Evolutionary conservation across 345 rosid genomes (phyloP), one percentile per base, ranked within the genome.

Genomic region (Mangifera indica): DNA sequence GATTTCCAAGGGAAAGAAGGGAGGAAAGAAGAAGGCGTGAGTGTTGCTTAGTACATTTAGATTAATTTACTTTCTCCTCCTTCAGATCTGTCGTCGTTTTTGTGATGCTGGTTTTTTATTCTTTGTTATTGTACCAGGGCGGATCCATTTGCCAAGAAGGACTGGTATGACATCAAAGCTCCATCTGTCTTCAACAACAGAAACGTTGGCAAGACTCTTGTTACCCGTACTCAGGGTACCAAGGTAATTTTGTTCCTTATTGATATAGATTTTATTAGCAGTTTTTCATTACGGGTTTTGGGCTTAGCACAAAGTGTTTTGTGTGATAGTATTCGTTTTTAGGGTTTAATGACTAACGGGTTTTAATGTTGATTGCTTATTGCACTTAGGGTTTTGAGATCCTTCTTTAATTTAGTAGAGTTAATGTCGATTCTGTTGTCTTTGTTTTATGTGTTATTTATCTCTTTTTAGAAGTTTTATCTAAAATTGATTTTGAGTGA

Each of bases 91-190:
- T 57, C 18, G 6, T 58, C 56, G 53, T 24, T 5, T 57, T 13
- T 14, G 6, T 40, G 25, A 44, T 40, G 51, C 17, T 24, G 48
- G 67, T 10, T 49, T 67, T 18, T 52, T 29, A 17, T 8, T 49
- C 10, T 9, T 22, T 65, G n/a, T 14, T 49, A 3, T 2, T 45
- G 55, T 44, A 17, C 5, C n/a, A 95, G 98, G 37, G 87, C 87
- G 52, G 96, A 95, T 86, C 99, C 98, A 0, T 95, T 89, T 74
- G 74, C 99, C 15, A 91, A 92, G 96, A 95, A 95, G 85, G 99
- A 95, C 71, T 95, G 99, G 99, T 90, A 95, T 65, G 96, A 92
- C 66, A 85, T 92, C 70, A 95, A 95, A 84, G 98, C 99, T 63
- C 99, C 99, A 8, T 88, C 98, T 0, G 77, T 77, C 61, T 95